Percentiles rank a stretch among this genome's conserved stretches.
These are phyloP conservation scores for Diaporthe velutina DNA, from an alignment of 2,329 filamentous ascomycete genomes.

Conservation along the genomic window DNA sequence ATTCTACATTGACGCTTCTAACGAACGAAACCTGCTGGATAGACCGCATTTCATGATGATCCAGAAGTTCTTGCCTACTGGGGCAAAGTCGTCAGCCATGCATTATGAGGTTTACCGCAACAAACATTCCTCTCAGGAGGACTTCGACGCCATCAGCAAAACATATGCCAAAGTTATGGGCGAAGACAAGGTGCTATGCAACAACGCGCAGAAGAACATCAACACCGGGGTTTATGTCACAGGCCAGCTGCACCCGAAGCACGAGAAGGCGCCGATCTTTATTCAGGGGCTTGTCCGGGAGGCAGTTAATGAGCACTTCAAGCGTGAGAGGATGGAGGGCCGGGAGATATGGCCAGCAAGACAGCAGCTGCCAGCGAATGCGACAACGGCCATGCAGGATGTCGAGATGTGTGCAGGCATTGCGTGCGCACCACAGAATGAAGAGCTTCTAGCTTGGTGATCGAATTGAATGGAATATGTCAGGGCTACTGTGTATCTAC, in stretches of 20 bases:
- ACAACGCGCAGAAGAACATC: conserved; percentile 28
- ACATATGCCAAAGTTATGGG: conserved; percentile 17
- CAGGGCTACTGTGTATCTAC: not conserved
- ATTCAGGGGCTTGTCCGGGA: conserved; percentile 12
- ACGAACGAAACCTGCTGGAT: not conserved
- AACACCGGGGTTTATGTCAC: conserved; percentile 24
- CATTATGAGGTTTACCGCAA: conserved; percentile 23
- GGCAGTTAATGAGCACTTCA: conserved; percentile 20
- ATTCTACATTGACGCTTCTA: not conserved
- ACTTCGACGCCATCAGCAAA: conserved; percentile 16
- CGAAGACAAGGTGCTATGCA: conserved; percentile 25
- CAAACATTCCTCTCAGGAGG: conserved; percentile 9
- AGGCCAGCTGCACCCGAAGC: conserved; percentile 19
- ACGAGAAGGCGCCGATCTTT: conserved; percentile 20
- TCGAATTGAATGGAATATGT: not conserved
- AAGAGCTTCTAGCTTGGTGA: conserved; percentile 21
- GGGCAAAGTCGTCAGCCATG: conserved; percentile 11
- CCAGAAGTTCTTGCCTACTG: conserved; percentile 5
- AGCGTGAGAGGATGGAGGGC: conserved; percentile 17
- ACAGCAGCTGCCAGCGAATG: conserved; percentile 3
- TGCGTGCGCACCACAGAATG: not conserved
- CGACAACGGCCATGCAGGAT: not conserved
- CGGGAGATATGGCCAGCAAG: conserved; percentile 7
- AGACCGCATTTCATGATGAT: conserved; percentile 26
- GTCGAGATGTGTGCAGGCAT: not conserved